Base-by-base conservation (phyloP, 257 asterid species). In the Nicotiana tabacum region DNA sequence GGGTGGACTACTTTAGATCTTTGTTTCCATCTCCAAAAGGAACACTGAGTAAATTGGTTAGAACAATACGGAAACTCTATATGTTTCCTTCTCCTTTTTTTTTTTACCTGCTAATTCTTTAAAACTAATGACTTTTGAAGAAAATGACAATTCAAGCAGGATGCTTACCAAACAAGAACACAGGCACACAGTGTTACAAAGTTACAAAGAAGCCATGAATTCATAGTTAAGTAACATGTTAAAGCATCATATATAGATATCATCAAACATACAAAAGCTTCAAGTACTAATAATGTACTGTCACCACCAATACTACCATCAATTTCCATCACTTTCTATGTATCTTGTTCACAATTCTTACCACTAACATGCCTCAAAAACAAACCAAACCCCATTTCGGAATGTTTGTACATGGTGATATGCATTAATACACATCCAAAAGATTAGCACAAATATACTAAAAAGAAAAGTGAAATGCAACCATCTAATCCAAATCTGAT, bases 401-500 rank as follows among this genome's bases (percentile, higher is more conserved):
- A 74, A 74, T 27, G 64, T 27, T 61, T 15, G 16, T 5, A 11
- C 9, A 5, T 3, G 37, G 27, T 51, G 62, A 51, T 74, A 37
- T 51, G 46, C 43, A 74, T 13, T 24, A 0, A 24, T 48, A 48
- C 21, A 53, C 58, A 74, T 15, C 80, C 46, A 51, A 74, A 74
- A 46, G 43, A 0, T 24, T 1, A 27, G 62, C 24, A 51, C 13
- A 74, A 51, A 27, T 13, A 48, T 2, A 74, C 43, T 51, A 13
- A 46, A 35, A 13, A 74, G 80, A 11, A 12, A 12, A 12, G 79
- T 72, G 8, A 5, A 46, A 13, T 27, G 64, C 64, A 74, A 7
- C 8, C 16, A 27, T 27, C 64, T 74, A 74, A 74, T 74, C 80
- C 27, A 74, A 3, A 74, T 74, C 80, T 27, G 80, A 74, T 74